Base-by-base conservation (phyloP, 106 monocot genomes). In the Apostasia ramifera region DNA sequence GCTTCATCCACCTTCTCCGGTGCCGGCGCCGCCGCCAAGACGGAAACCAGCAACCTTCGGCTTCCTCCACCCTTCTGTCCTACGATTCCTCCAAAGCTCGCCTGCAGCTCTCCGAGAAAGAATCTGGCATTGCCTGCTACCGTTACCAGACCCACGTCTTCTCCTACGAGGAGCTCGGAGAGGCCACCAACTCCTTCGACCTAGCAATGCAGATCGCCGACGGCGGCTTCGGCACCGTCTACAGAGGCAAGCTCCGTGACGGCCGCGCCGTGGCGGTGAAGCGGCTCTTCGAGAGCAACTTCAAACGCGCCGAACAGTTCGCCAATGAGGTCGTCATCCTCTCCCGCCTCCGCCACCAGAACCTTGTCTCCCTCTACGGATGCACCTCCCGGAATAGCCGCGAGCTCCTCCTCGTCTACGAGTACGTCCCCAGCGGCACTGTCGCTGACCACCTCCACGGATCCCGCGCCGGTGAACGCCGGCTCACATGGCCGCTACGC, bases 281-380 rank as follows among this genome's bases (percentile, higher is more conserved):
- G 58, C 85, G 85, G 1, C 74, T 85, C 1, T 85, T 78, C 49
- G 81, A 81, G 68, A 85, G 66, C 61, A 81, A 74, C 59, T 81
- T 57, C 78, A 77, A 75, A 51, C 59, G 81, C 6, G 67, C 43
- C 45, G 72, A 73, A 52, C 72, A 73, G 42, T 85, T 85, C 70
- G 40, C 61, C 47, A 85, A 85, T 9, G 85, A 85, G 44, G 77
- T 85, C 14, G 63, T 53, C 14, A 62, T 73, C 63, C 72, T 73
- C 53, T 81, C 81, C 68, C 54, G 70, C 6, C 71, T 85, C n/a
- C 81, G 81, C 9, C 85, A 85, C 63, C 70, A 44, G 3, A 85
- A 85, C 68, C 81, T 85, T 1, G 85, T 85, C 7, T 71, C 68
- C 8, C 74, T 85, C 44, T 85, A 81, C 47, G 85, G 85, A 6